Base-by-base conservation (phyloP, 31 red algal genomes). In the Bonnemaisonia californica region DNA sequence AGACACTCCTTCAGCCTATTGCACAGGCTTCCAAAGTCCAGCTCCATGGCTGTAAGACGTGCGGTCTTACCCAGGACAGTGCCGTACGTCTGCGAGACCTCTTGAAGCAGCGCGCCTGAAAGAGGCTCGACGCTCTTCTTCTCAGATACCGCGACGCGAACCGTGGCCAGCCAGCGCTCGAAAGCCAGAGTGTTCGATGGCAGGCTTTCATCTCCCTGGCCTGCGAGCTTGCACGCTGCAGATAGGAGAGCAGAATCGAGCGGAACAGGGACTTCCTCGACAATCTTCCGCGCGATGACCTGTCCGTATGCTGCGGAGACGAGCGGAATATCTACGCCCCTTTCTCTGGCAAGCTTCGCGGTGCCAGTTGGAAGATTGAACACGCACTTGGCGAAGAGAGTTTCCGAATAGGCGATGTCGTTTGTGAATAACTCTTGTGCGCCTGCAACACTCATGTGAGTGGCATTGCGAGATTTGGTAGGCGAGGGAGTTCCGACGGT, bases 1-100 rank as follows among this genome's bases (percentile, higher is more conserved):
- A 73, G 24, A 29, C 41, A 51, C n/a, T 47, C n/a, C 29, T 47
- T 22, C 16, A 48, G 19, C 36, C 16, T 38, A 22, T 73, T 38
- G 4, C 12, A 18, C 18, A 73, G 21, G 21, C 36, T 54, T 5
- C 23, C 29, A 31, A 42, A 51, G 21, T 73, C 69, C 16, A 39
- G 41, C 21, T 73, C 37, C 23, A 73, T 40, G 12, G 37, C 69
- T 27, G 41, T 73, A 29, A 73, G 35, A 9, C 69, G 33, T 7
- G 39, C 69, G n/a, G 37, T 73, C 36, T 38, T 42, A 21, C 69
- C 69, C n/a, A 73, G 31, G 21, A 73, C 29, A 18, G 36, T 13
- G 16, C 69, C 69, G 31, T 73, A 73, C 69, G 39, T 73, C 4
- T 29, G 31, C 40, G 69, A 73, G 23, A 73, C 26, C 33, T 40